Base-by-base conservation (phyloP, 805 yeast species). In the Candida michaelii region DNA sequence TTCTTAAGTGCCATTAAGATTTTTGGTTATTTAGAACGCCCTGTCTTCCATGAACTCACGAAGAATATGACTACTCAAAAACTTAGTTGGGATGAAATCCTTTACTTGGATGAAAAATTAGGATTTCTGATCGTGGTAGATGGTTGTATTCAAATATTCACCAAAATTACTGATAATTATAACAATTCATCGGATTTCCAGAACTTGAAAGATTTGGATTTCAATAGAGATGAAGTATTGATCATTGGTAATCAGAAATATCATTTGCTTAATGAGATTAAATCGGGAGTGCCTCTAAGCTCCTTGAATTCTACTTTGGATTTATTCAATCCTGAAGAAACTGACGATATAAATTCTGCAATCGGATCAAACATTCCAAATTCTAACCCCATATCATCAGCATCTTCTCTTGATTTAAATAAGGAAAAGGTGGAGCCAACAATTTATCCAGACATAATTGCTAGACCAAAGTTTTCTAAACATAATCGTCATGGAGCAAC, bases 41-140 rank as follows among this genome's bases (percentile, higher is more conserved):
- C 87, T 2, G 97, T 91, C 1, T 90, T 91, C 61, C 95, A 90
- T 57, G 98, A 90, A 55, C 74, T 91, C 52, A 90, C 98, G 3
- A 83, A 86, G 56, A 85, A 85, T 47, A 89, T 91, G 88, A 87
- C 87, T 41, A 91, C 98, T 0, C 89, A 88, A 56, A 84, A 86
- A 46, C 60, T 91, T 29, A 82, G 82, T 19, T 75, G 78, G 4
- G 91, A 88, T 27, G 98, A 91, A 58, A 74, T 85, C 8, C 65
- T 93, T 25, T 73, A 80, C 37, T 63, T 91, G 30, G 88, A 85
- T 47, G 87, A 84, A 39, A 76, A 81, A 5, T 68, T 84, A 5
- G 98, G 98, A 1, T 90, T 93, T 54, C 82, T 93, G 27, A 85
- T 93, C 33, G 96, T 91, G 16, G 95, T 90, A 1, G 97, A 90